phyloP scores from a whole-genome alignment of 2,329 filamentous ascomycete species.

The Penicillium sp. region DNA sequence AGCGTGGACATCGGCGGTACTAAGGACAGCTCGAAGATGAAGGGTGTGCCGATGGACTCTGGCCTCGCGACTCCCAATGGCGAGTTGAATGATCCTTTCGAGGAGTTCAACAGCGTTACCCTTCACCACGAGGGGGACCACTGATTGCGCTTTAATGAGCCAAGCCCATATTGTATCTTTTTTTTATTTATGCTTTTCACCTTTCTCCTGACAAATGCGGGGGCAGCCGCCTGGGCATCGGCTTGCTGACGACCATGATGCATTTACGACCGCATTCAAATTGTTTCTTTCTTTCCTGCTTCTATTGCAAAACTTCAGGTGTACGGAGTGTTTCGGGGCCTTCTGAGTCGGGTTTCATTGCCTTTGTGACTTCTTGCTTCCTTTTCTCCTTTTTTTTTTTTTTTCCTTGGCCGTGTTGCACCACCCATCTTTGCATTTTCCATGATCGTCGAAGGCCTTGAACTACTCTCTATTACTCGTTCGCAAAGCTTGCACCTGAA shows the following conservation, averaged over 20 bases:
- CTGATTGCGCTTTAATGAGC: constrained; percentile 12
- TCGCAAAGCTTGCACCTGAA: constrained; percentile 1
- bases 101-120: constrained; percentile 98
- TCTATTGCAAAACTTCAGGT: constrained; percentile 23
- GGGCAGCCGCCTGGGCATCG: constrained; percentile 24
- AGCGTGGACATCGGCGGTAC: constrained; percentile 70
- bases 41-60: constrained; percentile 83
- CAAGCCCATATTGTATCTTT: constrained; percentile 11
- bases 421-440: constrained; percentile 20
- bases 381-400: not conserved
- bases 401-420: constrained; percentile 8
- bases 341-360: constrained; percentile 14
- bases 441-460: constrained; percentile 14
- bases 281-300: constrained; percentile 6
- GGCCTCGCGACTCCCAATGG: constrained; percentile 80
- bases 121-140: constrained; percentile 89
- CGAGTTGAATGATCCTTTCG: constrained; percentile 85
- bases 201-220: constrained; percentile 14
- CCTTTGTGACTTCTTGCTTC: constrained; percentile 9
- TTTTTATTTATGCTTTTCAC: not conserved
- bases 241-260: constrained; percentile 34
- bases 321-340: constrained; percentile 26
- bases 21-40: constrained; percentile 48
- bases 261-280: constrained; percentile 35
- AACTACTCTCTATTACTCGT: constrained; percentile 1